A percentile compares a stretch with the other conserved stretches of the same genome.
These are phyloP conservation scores for Leishmania amazonensis DNA, from an alignment of 208 protist species.

Conservation along the genomic window DNA sequence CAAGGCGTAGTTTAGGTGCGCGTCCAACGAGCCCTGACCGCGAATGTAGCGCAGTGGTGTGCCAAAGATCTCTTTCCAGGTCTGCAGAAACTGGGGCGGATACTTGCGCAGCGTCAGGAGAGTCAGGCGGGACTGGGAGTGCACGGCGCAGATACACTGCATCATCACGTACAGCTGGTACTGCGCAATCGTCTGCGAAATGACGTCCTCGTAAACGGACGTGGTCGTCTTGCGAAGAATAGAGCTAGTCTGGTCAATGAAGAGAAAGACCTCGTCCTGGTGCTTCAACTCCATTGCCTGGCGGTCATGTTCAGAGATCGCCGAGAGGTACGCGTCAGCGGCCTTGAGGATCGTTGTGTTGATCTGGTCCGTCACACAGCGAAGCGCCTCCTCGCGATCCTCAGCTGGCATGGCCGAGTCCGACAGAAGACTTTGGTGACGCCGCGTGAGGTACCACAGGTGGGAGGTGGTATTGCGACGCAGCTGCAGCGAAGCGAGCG, in stretches of 20 bases:
- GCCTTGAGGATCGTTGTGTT: conserved; percentile 53
- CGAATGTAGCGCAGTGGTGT: conserved; percentile 77
- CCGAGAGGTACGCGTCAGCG: conserved; percentile 32
- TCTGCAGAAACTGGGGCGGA: conserved; percentile 55
- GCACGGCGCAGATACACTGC: conserved; percentile 79
- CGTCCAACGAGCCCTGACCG: conserved; percentile 76
- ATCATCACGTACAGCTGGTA: conserved; percentile 88
- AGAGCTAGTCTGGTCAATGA: conserved; percentile 85
- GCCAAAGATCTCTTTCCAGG: conserved; percentile 67
- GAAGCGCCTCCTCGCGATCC: conserved; percentile 15
- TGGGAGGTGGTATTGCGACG: conserved; percentile 19
- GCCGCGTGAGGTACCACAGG: conserved; percentile 30
- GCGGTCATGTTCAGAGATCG: conserved; percentile 23
- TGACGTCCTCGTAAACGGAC: conserved; percentile 84
- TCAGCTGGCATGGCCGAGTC: conserved; percentile 23
- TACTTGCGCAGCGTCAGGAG: conserved; percentile 74
- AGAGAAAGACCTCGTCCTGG: conserved; percentile 76
- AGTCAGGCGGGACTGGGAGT: conserved; percentile 62
- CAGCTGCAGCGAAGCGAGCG: conserved; percentile 43
- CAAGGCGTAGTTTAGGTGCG: conserved; percentile 85
- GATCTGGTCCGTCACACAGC: conserved; percentile 39
- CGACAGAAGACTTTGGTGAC: conserved; percentile 22
- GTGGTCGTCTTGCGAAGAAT: conserved; percentile 65
- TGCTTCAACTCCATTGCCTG: conserved; percentile 8
- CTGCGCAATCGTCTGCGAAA: conserved; percentile 78